Base-by-base conservation (phyloP, 768 basidiomycete genomes). In the Sarcodon aspratus region DNA sequence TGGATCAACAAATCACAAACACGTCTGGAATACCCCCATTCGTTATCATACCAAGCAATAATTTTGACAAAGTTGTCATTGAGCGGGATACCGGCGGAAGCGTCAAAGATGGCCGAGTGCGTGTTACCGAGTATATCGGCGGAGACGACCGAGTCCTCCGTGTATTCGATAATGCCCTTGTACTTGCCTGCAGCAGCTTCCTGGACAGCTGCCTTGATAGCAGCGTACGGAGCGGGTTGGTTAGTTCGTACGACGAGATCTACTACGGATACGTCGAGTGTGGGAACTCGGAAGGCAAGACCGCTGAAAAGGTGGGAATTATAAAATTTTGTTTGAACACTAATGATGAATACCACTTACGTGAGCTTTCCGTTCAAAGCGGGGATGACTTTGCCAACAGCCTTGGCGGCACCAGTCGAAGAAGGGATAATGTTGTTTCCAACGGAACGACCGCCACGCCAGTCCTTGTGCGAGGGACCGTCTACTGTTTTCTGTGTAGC, bases 341-440 rank as follows among this genome's bases (percentile, higher is more conserved):
- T 21, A 10, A 4, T 32, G 18, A 5, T n/a, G n/a, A 54, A 3
- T 46, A 32, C 48, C 17, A 68, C 83, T 59, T 63, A 89, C 86
- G 93, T 98, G 63, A 99, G 83, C 75, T 97, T 98, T 72, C 95
- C 95, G 71, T 97, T 96, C 58, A 99, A 79, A 46, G 69, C 66
- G 52, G 95, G 95, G 65, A 98, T 97, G 69, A 99, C 93, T 76
- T 96, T 95, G 60, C 93, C 93, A 63, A 95, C 92, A 55, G 93
- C 93, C 80, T 98, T 99, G 67, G 95, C 95, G 55, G 95, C 95
- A 70, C 95, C 95, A 57, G 95, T 97, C 58, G 94, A 95, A 18
- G 94, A 96, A 45, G 95, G 95, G 65, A 99, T 99, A 73, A 99
- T 97, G 80, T 99, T 99, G 75, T 86, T 87, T 69, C 83, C 85